Evolutionary conservation across 1,284 basidiomycete species (phyloP).

Genomic region (Ceratobasidium sp.): DNA sequence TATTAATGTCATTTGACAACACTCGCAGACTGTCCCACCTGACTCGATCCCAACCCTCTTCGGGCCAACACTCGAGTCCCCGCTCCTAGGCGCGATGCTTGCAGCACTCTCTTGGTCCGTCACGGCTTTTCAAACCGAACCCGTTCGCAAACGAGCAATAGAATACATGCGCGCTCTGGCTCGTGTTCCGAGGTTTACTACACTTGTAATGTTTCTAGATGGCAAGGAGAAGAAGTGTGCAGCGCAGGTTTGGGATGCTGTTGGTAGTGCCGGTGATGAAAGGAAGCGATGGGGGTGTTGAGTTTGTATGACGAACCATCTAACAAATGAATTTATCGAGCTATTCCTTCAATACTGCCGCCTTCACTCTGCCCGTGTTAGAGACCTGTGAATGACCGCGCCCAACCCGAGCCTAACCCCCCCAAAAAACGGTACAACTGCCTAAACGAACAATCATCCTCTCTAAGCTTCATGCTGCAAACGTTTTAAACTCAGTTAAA

Average conservation of each 20-base stretch:
- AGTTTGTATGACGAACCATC: not conserved
- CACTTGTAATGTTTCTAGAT: constrained; percentile 74
- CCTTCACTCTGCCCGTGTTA: too few species aligned
- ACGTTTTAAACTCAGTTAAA: too few species aligned
- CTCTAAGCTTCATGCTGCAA: too few species aligned
- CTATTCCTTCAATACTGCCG: too few species aligned
- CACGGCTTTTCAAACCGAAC: constrained; percentile 32
- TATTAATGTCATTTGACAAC: not conserved
- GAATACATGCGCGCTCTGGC: constrained; percentile 69
- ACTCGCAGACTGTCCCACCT: constrained; percentile 67
- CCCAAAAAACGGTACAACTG: too few species aligned
- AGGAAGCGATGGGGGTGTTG: constrained; percentile 16
- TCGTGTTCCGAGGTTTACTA: constrained; percentile 71
- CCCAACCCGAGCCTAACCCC: too few species aligned
- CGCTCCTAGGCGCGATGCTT: constrained; percentile 70
- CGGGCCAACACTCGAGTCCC: constrained; percentile 75
- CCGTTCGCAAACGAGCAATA: constrained; percentile 54
- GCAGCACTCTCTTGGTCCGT: constrained; percentile 64
- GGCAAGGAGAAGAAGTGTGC: constrained; percentile 63
- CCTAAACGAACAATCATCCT: too few species aligned
- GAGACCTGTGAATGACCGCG: too few species aligned
- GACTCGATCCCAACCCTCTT: constrained; percentile 70
- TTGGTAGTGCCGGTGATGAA: not conserved
- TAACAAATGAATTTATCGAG: too few species aligned
- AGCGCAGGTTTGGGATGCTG: constrained; percentile 33